These are phyloP conservation scores for Oryza australiensis DNA, from an alignment of 176 grass and related monocot species.

Conservation along the genomic window DNA sequence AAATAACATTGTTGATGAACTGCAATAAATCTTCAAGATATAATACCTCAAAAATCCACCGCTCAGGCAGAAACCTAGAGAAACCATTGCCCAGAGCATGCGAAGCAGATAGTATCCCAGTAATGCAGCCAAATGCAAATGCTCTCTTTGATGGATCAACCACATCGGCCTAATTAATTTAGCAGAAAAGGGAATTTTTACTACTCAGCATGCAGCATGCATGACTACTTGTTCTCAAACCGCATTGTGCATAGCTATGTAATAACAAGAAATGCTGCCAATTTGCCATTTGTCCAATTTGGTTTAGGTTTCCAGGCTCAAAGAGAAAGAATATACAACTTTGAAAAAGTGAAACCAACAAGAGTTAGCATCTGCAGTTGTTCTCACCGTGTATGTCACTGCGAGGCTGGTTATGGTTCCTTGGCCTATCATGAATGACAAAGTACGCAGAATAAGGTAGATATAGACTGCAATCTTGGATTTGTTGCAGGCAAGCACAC, in stretches of 20 bases:
- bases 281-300: neutral
- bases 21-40: neutral
- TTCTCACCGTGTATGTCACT: constrained; percentile 66
- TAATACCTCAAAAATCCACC: constrained; percentile 76
- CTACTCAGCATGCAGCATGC: neutral
- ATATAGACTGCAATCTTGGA: constrained; percentile 59
- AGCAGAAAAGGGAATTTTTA: neutral
- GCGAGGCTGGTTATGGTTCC: constrained; percentile 79
- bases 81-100: constrained; percentile 70
- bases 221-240: neutral
- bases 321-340: neutral
- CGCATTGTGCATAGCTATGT: neutral
- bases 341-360: neutral
- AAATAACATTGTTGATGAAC: neutral
- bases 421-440: constrained; percentile 74
- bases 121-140: constrained; percentile 65
- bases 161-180: constrained; percentile 72
- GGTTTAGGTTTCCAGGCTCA: neutral
- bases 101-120: constrained; percentile 70
- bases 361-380: neutral
- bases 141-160: constrained; percentile 63
- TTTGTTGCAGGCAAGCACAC: constrained; percentile 62
- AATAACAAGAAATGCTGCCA: neutral
- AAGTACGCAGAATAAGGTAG: constrained; percentile 59
- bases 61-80: constrained; percentile 67